phyloP scores from a whole-genome alignment of 257 asterid genomes.

The Fraxinus quadrangulata region DNA sequence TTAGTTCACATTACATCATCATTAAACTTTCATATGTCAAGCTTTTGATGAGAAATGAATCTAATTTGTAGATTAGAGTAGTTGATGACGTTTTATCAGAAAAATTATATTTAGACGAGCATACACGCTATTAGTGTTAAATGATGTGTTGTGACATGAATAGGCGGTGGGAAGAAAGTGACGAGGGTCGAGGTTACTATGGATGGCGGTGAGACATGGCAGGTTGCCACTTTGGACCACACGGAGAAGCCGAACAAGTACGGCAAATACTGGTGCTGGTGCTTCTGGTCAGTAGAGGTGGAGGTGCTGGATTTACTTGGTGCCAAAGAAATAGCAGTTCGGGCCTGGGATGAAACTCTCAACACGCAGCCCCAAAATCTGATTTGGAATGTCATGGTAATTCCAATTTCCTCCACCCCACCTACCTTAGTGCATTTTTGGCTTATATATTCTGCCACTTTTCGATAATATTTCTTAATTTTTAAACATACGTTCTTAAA shows the following conservation, averaged over 20 bases:
- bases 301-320: slow-evolving; percentile 76
- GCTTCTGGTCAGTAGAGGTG: slow-evolving; percentile 88
- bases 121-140: not conserved
- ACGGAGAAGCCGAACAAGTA: slow-evolving; percentile 76
- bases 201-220: slow-evolving; percentile 92
- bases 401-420: not conserved
- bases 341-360: slow-evolving; percentile 95
- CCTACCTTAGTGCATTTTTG: no score
- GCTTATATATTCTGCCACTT: no score
- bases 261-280: slow-evolving; percentile 97
- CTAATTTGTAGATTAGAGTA: not conserved
- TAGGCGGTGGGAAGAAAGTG: slow-evolving; percentile 96
- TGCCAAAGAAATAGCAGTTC: slow-evolving; percentile 81
- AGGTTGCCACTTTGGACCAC: slow-evolving; percentile 53
- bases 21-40: no score
- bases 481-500: no score
- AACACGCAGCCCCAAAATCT: slow-evolving; percentile 94
- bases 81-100: no score
- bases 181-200: slow-evolving; percentile 84
- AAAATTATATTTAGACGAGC: not conserved
- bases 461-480: no score
- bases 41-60: no score
- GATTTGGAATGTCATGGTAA: slow-evolving; percentile 93
- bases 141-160: not conserved
- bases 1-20: no score